phyloP scores from a whole-genome alignment of 1,284 basidiomycete species.

The Amylostereum areolatum region DNA sequence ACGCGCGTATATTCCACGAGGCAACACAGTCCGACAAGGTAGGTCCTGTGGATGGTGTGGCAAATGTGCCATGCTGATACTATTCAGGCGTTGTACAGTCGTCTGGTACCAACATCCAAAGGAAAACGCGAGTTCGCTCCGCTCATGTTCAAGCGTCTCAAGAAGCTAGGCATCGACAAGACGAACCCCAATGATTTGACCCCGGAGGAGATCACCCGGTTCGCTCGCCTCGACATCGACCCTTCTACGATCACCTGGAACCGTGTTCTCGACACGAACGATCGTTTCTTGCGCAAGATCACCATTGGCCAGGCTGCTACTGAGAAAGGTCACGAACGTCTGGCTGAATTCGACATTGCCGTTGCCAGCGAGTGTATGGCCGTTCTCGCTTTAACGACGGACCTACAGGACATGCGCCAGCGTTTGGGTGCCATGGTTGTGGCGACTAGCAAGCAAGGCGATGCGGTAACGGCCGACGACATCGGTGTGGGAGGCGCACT shows the following conservation, averaged over 20 bases:
- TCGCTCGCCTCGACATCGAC: slow-evolving; percentile 92
- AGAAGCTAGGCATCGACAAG: slow-evolving; percentile 96
- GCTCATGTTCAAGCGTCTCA: slow-evolving; percentile 91
- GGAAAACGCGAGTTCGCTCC: slow-evolving; percentile 93
- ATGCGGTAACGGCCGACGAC: slow-evolving; percentile 95
- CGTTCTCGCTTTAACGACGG: slow-evolving; percentile 87
- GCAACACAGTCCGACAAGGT: slow-evolving; percentile 93
- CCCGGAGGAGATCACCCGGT: slow-evolving; percentile 85
- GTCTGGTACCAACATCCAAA: slow-evolving; percentile 91
- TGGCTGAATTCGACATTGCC: slow-evolving; percentile 94
- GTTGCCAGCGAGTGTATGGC: slow-evolving; percentile 99
- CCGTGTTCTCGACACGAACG: slow-evolving; percentile 95
- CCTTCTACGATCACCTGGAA: slow-evolving; percentile 95
- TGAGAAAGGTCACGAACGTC: slow-evolving; percentile 86
- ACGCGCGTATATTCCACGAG: slow-evolving; percentile 98
- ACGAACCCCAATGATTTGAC: slow-evolving; percentile 90
- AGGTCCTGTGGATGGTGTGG: slow-evolving; percentile 1
- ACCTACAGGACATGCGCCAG: slow-evolving; percentile 89
- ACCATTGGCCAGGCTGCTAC: slow-evolving; percentile 88
- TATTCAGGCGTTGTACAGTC: slow-evolving; percentile 75
- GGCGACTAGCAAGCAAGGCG: slow-evolving; percentile 88
- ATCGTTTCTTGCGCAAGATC: slow-evolving; percentile 94
- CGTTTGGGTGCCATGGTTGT: slow-evolving; percentile 94
- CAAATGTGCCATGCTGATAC: neutral
- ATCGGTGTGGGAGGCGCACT: slow-evolving; percentile 94